Evolutionary conservation across 164 flowering plant genomes (phyloP).

Genomic region (Stephania yunnanensis): DNA sequence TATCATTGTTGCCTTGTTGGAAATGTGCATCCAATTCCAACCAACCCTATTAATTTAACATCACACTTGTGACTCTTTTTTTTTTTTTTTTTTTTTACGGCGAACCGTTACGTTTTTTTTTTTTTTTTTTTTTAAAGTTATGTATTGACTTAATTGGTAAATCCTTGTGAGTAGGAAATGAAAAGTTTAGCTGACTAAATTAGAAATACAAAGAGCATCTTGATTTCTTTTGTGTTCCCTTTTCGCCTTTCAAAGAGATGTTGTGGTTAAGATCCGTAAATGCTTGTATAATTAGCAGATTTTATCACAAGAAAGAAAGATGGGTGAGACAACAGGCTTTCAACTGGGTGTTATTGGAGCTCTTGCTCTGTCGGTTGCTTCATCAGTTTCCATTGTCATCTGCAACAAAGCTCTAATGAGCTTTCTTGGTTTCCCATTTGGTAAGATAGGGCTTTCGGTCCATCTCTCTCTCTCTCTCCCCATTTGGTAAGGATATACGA

Average conservation of each 20-base stretch:
- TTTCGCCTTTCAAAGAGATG: not conserved
- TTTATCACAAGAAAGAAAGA: slow-evolving; percentile 18
- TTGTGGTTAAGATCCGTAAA: not conserved
- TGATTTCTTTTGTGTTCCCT: not conserved
- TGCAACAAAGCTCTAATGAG: slow-evolving; percentile 91
- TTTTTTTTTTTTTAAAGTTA: not conserved
- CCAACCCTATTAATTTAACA: no score
- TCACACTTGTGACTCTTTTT: no score
- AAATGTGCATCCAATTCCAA: no score
- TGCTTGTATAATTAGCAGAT: not conserved
- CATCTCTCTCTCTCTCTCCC: not conserved
- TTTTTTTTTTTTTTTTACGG: no score
- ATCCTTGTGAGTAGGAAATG: not conserved
- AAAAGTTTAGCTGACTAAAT: not conserved
- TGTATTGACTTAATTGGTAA: not conserved
- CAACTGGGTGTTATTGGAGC: slow-evolving; percentile 88
- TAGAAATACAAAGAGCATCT: not conserved
- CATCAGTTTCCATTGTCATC: slow-evolving; percentile 88
- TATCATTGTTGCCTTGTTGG: not conserved
- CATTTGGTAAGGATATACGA: no score
- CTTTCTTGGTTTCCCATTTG: slow-evolving; percentile 86
- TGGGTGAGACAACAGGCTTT: slow-evolving; percentile 63
- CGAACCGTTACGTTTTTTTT: no score
- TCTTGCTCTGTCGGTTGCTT: slow-evolving; percentile 79
- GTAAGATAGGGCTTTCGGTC: slow-evolving; percentile 24